Evolutionary conservation across 768 basidiomycete genomes (phyloP).

Genomic region (Dentipellis sp.): DNA sequence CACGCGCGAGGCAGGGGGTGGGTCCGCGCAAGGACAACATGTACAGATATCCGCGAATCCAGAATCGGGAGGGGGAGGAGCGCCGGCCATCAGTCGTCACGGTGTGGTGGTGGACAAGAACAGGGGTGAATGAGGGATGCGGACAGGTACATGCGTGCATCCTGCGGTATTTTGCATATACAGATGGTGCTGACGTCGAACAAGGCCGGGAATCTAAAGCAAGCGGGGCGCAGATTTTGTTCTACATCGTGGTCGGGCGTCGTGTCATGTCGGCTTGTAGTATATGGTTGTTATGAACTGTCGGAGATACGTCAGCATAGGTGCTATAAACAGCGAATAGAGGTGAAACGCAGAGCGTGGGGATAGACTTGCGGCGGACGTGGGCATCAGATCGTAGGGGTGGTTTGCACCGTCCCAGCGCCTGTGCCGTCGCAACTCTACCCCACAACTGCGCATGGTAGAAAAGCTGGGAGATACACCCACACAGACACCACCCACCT

Average conservation of each 20-base stretch:
- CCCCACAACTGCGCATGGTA: not conserved
- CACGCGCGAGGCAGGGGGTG: too few species aligned
- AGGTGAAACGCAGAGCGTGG: not conserved
- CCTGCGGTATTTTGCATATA: not conserved
- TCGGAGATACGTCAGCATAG: constrained; percentile 12
- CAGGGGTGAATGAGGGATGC: not conserved
- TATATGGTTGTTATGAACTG: constrained; percentile 84
- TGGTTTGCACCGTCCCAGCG: not conserved
- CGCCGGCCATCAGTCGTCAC: too few species aligned
- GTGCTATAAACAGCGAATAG: not conserved
- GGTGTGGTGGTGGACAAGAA: too few species aligned
- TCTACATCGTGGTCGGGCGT: not conserved
- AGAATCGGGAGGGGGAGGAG: too few species aligned
- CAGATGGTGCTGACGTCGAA: not conserved
- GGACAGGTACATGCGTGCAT: not conserved
- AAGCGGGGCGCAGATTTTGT: not conserved
- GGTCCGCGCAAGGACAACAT: too few species aligned
- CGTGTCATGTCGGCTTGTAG: constrained; percentile 57
- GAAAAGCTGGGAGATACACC: not conserved
- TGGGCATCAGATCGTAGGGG: not conserved
- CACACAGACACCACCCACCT: constrained; percentile 42
- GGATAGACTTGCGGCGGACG: not conserved
- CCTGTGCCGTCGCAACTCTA: not conserved
- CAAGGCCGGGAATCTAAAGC: not conserved
- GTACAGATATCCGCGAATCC: too few species aligned